Conservation (phyloP, 176 grass and related monocot species). For the Puccinellia tenuiflora region DNA sequence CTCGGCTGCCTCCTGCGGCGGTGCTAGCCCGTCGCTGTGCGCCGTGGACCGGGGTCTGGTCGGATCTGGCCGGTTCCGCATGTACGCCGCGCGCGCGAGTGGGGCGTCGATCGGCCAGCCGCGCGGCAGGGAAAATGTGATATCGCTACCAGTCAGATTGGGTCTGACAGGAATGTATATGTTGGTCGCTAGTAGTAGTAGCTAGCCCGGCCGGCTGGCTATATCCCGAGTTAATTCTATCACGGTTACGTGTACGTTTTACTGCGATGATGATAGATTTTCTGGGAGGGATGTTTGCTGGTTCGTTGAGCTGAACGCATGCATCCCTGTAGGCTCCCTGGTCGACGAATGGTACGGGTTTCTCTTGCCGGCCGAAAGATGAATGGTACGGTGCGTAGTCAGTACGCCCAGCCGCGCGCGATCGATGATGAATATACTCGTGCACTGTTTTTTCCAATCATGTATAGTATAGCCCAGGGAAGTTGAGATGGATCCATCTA, state of each 20-base stretch:
- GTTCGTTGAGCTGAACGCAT: not conserved
- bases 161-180: constrained; percentile 8
- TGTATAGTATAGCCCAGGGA: not conserved
- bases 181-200: not conserved
- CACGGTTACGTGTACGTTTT: constrained; percentile 8
- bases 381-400: not conserved
- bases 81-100: too few relatives aligned
- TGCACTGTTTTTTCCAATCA: not conserved
- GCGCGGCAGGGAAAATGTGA: not conserved
- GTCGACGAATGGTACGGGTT: not conserved
- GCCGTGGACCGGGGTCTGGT: constrained; percentile 59
- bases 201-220: not conserved
- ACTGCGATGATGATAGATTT: not conserved
- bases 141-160: constrained; percentile 9
- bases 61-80: constrained; percentile 38
- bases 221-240: not conserved
- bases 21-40: constrained; percentile 33
- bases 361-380: not conserved
- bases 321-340: not conserved
- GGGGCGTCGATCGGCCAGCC: not conserved
- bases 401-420: not conserved
- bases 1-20: constrained; percentile 29
- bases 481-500: not conserved
- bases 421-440: not conserved
- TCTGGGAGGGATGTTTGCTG: not conserved